Evolutionary conservation across 2,329 filamentous ascomycete species (phyloP), one percentile per base, ranked within the genome.

Genomic region (Stagonosporopsis vannaccii): DNA sequence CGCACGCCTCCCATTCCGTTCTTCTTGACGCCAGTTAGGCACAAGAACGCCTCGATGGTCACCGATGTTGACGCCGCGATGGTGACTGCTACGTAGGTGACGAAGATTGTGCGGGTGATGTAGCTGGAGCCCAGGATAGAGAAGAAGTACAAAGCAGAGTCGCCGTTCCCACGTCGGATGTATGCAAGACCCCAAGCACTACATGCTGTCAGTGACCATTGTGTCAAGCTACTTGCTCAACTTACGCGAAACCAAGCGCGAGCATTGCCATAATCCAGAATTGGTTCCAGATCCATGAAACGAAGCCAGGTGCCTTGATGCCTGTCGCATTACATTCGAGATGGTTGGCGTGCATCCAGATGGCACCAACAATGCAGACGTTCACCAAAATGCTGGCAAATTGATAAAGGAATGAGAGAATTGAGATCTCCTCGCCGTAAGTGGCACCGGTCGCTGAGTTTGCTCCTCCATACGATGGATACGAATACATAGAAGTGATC

Each of bases 281-380:
- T 6, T 39, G 39, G 25, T 65, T 65, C 58, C 51, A 48, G 7
- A 59, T 30, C 53, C 59, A 52, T 13, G 58, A 63, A 2, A 63
- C 13, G 11, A 63, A 41, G 12, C 62, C 62, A 20, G 62, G 62
- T 35, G 58, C 58, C 13, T 44, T 55, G 8, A 65, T 54, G 0
- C 60, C 53, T 3, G 62, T 61, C 2, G 47, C 58, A 17, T 65
- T 65, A 39, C 56, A 59, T 20, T 65, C 58, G 1, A 65, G n/a
- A 32, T 65, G 58, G 48, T 65, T 65, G 41, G 62, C 58, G 4
- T 58, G 46, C 40, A 65, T 61, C 62, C 62, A 65, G 33, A 65
- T 65, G 3, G 60, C 62, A 23, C 62, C 62, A 13, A 81, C 58
- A 6, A 65, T 63, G 51, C 43, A 46, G 2, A 62, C 41, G 25